Conservation (phyloP, 2,329 filamentous ascomycete genomes). For the Cadophora sp. region DNA sequence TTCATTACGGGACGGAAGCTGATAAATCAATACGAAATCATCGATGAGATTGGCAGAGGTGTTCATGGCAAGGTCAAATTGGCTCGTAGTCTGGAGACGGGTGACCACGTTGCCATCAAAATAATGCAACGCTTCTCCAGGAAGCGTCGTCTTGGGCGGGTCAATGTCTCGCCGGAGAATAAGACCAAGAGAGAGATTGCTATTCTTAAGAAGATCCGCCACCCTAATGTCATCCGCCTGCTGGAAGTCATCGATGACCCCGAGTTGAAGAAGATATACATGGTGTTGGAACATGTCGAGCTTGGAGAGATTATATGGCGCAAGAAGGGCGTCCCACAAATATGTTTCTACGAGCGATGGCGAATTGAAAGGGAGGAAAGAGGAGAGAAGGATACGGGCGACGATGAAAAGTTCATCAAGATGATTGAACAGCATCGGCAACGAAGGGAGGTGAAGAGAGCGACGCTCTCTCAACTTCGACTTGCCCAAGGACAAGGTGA, state of each 20-base stretch:
- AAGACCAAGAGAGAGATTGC: slow-evolving; percentile 96
- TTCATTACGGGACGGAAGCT: slow-evolving; percentile 88
- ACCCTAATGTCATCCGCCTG: slow-evolving; percentile 94
- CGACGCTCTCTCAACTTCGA: slow-evolving; percentile 58
- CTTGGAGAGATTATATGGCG: slow-evolving; percentile 95
- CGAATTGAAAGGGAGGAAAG: slow-evolving; percentile 77
- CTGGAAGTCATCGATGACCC: slow-evolving; percentile 98
- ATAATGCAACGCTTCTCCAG: slow-evolving; percentile 97
- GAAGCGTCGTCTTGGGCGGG: slow-evolving; percentile 84
- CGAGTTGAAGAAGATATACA: slow-evolving; percentile 96
- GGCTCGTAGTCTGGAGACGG: slow-evolving; percentile 78
- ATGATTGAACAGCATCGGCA: slow-evolving; percentile 64
- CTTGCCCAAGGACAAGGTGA: too few relatives aligned
- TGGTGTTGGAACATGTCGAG: slow-evolving; percentile 94
- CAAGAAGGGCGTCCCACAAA: slow-evolving; percentile 82
- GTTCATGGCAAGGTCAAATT: slow-evolving; percentile 98
- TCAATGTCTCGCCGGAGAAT: slow-evolving; percentile 71
- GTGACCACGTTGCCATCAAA: slow-evolving; percentile 92
- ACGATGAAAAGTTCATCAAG: slow-evolving; percentile 65
- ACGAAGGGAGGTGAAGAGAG: slow-evolving; percentile 62
- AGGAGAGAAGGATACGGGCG: slow-evolving; percentile 62
- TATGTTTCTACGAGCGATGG: slow-evolving; percentile 82
- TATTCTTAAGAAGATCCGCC: slow-evolving; percentile 98
- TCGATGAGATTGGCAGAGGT: slow-evolving; percentile 93
- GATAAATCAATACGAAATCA: slow-evolving; percentile 97